Evolutionary conservation across 2,329 filamentous ascomycete genomes (phyloP).

Genomic region (Fusarium lateritium): DNA sequence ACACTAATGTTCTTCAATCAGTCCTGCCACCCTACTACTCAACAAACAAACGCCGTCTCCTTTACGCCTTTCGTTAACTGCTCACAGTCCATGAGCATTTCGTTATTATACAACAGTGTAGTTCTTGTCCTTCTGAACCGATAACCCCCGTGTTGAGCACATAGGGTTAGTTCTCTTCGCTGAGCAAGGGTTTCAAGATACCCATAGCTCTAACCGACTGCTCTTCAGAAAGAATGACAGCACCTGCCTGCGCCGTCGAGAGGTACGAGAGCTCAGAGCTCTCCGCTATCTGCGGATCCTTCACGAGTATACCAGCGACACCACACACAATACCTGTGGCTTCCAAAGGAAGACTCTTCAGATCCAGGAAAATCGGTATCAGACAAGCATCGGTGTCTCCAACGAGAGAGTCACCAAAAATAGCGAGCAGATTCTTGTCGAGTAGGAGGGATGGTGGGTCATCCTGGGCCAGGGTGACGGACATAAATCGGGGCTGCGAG

Average conservation of each 20-base stretch:
- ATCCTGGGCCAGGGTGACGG: slow-evolving; percentile 78
- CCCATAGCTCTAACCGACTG: slow-evolving; percentile 81
- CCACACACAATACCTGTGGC: slow-evolving; percentile 96
- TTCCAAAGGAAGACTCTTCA: slow-evolving; percentile 84
- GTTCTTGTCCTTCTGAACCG: background rate
- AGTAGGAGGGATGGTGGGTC: slow-evolving; percentile 82
- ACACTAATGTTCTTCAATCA: slow-evolving; percentile 6
- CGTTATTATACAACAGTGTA: slow-evolving; percentile 31
- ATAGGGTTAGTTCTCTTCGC: slow-evolving; percentile 49
- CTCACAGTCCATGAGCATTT: slow-evolving; percentile 21
- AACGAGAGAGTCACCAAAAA: slow-evolving; percentile 81
- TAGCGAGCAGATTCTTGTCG: slow-evolving; percentile 75
- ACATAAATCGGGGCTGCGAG: slow-evolving; percentile 78
- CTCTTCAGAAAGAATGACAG: slow-evolving; percentile 85
- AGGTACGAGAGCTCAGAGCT: slow-evolving; percentile 89
- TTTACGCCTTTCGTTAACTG: slow-evolving; percentile 21
- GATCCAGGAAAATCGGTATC: slow-evolving; percentile 89
- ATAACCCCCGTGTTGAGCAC: background rate
- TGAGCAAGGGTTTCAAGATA: slow-evolving; percentile 72
- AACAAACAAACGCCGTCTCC: slow-evolving; percentile 37
- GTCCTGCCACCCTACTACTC: slow-evolving; percentile 9
- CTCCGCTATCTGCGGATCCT: slow-evolving; percentile 72
- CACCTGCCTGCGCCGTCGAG: slow-evolving; percentile 88
- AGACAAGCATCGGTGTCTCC: slow-evolving; percentile 80
- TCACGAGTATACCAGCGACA: slow-evolving; percentile 85